A percentile compares a stretch with the other conserved stretches of the same genome.
Conservation (phyloP, 208 protist genomes). For the Herpetomonas muscarum region DNA sequence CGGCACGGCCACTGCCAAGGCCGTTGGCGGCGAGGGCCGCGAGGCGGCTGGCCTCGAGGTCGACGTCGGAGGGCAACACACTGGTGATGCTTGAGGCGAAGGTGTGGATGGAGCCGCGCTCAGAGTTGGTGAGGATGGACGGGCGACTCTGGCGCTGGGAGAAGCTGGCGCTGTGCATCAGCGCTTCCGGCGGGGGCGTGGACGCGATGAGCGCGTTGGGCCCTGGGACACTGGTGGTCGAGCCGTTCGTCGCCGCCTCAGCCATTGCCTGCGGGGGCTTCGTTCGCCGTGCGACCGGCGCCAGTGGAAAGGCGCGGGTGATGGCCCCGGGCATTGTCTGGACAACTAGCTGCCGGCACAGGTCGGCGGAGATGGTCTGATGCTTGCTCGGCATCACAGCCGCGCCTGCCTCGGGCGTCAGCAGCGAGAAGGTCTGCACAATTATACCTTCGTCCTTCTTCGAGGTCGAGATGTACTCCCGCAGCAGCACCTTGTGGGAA, state of each 20-base stretch:
- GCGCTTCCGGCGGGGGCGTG: too few species aligned
- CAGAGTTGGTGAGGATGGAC: too few species aligned
- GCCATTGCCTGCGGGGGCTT: neutral
- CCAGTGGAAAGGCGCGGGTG: conserved; percentile 42
- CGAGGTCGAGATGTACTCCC: conserved; percentile 63
- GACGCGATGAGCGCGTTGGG: neutral
- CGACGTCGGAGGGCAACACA: too few species aligned
- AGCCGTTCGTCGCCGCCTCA: neutral
- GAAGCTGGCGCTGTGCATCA: too few species aligned
- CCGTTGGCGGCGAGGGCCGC: too few species aligned
- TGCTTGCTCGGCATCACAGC: conserved; percentile 27
- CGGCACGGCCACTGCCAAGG: too few species aligned
- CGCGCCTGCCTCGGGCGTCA: conserved; percentile 20
- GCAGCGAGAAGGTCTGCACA: conserved; percentile 70
- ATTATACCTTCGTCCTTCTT: conserved; percentile 29
- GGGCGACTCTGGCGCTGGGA: too few species aligned
- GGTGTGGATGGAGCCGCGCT: too few species aligned
- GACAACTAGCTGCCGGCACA: conserved; percentile 21
- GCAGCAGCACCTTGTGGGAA: conserved; percentile 33
- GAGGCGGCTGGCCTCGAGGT: too few species aligned
- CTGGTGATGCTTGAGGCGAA: too few species aligned
- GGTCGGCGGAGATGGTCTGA: conserved; percentile 29
- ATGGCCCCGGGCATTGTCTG: conserved; percentile 26
- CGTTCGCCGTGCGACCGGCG: conserved; percentile 3
- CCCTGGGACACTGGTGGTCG: neutral